Evolutionary conservation across 768 basidiomycete species (phyloP).

Genomic region (Tubosaeta sp.): DNA sequence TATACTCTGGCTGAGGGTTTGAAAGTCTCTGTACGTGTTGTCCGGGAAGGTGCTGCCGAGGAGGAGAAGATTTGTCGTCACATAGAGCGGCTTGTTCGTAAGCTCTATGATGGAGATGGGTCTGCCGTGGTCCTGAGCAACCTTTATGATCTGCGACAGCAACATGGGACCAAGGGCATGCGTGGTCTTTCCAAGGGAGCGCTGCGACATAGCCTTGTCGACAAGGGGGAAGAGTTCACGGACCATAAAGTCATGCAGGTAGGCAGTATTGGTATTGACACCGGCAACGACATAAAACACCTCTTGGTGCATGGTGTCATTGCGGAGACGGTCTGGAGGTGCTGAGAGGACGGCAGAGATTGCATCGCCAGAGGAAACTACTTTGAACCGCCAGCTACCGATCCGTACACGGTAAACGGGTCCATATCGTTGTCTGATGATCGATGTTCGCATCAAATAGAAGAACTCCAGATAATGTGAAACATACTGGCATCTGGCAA

Average conservation of each 20-base stretch:
- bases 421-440: slow-evolving; percentile 13
- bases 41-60: slow-evolving; percentile 18
- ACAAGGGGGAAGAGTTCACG: slow-evolving; percentile 19
- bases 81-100: slow-evolving; percentile 16
- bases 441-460: not conserved
- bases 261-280: slow-evolving; percentile 1
- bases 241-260: slow-evolving; percentile 17
- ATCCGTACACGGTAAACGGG: slow-evolving; percentile 15
- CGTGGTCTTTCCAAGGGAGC: slow-evolving; percentile 10
- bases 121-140: not conserved
- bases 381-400: slow-evolving; percentile 12
- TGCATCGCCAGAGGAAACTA: slow-evolving; percentile 13
- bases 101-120: slow-evolving; percentile 15
- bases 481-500: slow-evolving; percentile 22
- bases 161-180: slow-evolving; percentile 9
- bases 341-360: slow-evolving; percentile 11
- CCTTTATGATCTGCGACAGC: slow-evolving; percentile 9
- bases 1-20: slow-evolving; percentile 12
- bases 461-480: not conserved
- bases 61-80: slow-evolving; percentile 14
- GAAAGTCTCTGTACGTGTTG: slow-evolving; percentile 21
- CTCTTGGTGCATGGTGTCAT: slow-evolving; percentile 9
- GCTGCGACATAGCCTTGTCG: slow-evolving; percentile 15
- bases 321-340: slow-evolving; percentile 4
- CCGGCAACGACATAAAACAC: slow-evolving; percentile 15